phyloP scores from a whole-genome alignment of 2,329 filamentous ascomycete species.

The Camptophora hylomeconis region DNA sequence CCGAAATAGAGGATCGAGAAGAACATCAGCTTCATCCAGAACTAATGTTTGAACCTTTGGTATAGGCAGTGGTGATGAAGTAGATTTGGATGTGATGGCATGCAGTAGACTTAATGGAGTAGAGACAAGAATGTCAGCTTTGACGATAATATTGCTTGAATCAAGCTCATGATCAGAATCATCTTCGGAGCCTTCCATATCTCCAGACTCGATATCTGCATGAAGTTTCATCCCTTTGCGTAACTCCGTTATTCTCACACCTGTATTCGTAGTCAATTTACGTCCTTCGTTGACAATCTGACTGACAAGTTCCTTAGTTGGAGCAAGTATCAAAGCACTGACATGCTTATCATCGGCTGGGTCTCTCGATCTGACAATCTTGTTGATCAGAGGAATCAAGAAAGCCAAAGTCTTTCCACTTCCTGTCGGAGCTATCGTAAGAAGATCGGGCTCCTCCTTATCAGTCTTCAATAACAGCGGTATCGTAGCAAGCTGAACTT shows the following conservation, averaged over 20 bases:
- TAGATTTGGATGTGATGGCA: conserved; percentile 37
- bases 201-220: conserved; percentile 20
- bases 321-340: conserved; percentile 60
- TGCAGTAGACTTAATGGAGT: conserved; percentile 70
- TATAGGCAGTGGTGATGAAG: conserved; percentile 36
- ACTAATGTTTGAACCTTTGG: conserved; percentile 61
- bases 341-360: conserved; percentile 43
- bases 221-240: conserved; percentile 67
- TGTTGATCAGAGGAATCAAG: conserved; percentile 72
- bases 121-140: conserved; percentile 66
- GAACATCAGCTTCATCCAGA: conserved; percentile 88
- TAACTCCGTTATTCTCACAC: conserved; percentile 68
- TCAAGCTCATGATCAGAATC: conserved; percentile 27
- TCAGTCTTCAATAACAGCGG: conserved; percentile 57
- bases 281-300: conserved; percentile 73
- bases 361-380: conserved; percentile 42
- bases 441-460: conserved; percentile 48
- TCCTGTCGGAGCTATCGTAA: conserved; percentile 85
- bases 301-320: conserved; percentile 67
- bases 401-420: conserved; percentile 96
- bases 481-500: conserved; percentile 79
- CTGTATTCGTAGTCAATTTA: conserved; percentile 66
- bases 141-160: conserved; percentile 38
- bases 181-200: conserved; percentile 25
- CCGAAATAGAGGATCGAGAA: conserved; percentile 80